Evolutionary conservation across 176 grass and related monocot genomes (phyloP).

Genomic region (Musa beccarii): DNA sequence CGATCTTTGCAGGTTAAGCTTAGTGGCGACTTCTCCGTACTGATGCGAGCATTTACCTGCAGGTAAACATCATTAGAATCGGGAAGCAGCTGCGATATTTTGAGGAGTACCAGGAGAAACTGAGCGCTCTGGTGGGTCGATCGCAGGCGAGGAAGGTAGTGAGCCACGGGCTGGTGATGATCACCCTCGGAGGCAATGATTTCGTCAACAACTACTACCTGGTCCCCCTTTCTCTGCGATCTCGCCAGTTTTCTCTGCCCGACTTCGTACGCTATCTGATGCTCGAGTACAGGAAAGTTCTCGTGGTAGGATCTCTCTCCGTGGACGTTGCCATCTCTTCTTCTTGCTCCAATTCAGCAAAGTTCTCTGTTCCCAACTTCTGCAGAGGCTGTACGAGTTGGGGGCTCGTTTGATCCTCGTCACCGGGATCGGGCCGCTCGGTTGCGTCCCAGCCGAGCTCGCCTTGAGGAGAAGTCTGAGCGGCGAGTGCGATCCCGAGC

Average conservation of each 20-base stretch:
- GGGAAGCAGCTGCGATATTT: constrained; percentile 9
- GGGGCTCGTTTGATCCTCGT: constrained; percentile 62
- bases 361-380: neutral
- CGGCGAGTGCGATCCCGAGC: constrained; percentile 53
- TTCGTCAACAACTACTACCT: constrained; percentile 29
- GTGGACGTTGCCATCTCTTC: too few relatives aligned
- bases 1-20: too few relatives aligned
- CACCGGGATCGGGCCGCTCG: constrained; percentile 84
- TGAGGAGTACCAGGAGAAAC: constrained; percentile 9
- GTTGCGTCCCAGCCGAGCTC: constrained; percentile 83
- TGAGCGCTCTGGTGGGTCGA: constrained; percentile 4
- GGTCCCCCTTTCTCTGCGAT: constrained; percentile 17
- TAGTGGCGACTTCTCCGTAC: too few relatives aligned
- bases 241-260: constrained; percentile 14
- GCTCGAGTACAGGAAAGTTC: constrained; percentile 19
- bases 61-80: constrained; percentile 19
- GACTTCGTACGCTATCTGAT: constrained; percentile 18
- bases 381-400: constrained; percentile 59
- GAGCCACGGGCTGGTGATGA: constrained; percentile 8
- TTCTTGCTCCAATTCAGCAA: neutral
- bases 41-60: neutral
- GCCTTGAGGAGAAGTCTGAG: constrained; percentile 46
- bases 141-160: constrained; percentile 10
- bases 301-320: neutral
- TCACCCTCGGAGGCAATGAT: constrained; percentile 23